Conservation (phyloP, 352 stramenopile species). For the Thraustochytrium striatum region DNA sequence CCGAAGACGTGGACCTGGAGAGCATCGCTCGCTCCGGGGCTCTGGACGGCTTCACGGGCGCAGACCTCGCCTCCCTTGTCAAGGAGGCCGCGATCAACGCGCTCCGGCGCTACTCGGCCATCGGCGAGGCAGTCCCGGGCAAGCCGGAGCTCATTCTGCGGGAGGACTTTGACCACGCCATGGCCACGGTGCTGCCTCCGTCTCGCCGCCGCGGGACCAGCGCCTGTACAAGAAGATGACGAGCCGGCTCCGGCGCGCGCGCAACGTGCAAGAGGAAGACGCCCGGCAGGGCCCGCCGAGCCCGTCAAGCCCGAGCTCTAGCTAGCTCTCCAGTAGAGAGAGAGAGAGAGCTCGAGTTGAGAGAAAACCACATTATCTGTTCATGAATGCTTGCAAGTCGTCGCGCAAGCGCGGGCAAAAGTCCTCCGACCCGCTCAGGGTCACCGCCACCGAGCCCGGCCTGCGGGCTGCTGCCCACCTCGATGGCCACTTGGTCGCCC, state of each 20-base stretch:
- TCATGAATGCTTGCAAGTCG: too few species aligned
- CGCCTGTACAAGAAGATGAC: constrained; percentile 11
- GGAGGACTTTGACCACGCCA: constrained; percentile 52
- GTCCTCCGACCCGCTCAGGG: too few species aligned
- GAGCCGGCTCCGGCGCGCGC: background rate
- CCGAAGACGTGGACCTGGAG: constrained; percentile 77
- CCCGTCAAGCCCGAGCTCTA: too few species aligned
- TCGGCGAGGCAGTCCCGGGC: constrained; percentile 4
- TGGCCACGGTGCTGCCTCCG: constrained; percentile 51
- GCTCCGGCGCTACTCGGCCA: constrained; percentile 60
- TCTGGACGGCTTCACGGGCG: constrained; percentile 91
- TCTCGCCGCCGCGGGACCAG: constrained; percentile 48
- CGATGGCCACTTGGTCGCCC: too few species aligned
- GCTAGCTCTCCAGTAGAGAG: too few species aligned
- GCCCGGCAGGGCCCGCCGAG: too few species aligned
- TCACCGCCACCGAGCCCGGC: too few species aligned
- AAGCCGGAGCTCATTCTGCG: constrained; percentile 21
- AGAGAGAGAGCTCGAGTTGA: too few species aligned
- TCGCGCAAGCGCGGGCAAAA: too few species aligned
- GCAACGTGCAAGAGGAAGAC: too few species aligned
- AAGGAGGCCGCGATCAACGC: constrained; percentile 92
- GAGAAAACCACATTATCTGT: too few species aligned
- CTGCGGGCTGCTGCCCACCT: too few species aligned
- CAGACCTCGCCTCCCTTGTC: constrained; percentile 92
- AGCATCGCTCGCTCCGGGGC: constrained; percentile 76